Conservation (phyloP, 495 filamentous ascomycete species). For the Bacidia gigantensis region DNA sequence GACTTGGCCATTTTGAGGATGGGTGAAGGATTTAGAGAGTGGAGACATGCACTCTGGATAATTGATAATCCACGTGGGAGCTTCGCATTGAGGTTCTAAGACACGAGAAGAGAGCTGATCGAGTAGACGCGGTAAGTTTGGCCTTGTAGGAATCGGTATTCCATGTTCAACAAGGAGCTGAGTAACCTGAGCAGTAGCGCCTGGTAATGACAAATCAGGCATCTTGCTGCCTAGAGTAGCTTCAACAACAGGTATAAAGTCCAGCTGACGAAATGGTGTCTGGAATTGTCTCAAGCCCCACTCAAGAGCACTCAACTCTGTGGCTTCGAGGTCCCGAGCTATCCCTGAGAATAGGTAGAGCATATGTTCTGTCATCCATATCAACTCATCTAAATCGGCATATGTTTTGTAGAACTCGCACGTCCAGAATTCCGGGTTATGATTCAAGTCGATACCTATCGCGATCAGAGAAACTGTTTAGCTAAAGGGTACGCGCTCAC, state of each 20-base stretch:
- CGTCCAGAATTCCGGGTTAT: constrained; percentile 93
- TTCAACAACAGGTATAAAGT: constrained; percentile 75
- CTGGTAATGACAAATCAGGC: constrained; percentile 46
- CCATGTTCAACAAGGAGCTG: constrained; percentile 42
- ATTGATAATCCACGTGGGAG: constrained; percentile 80
- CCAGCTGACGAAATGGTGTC: constrained; percentile 48
- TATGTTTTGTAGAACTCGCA: constrained; percentile 94
- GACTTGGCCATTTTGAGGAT: constrained; percentile 45
- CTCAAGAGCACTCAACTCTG: constrained; percentile 33
- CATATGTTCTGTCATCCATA: constrained; percentile 56
- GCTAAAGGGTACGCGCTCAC: constrained; percentile 25
- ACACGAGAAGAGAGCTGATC: constrained; percentile 66
- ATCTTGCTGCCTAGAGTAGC: constrained; percentile 44
- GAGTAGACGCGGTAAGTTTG: constrained; percentile 66
- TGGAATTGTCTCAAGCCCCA: constrained; percentile 43
- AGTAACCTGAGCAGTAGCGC: constrained; percentile 42
- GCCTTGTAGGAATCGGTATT: constrained; percentile 35
- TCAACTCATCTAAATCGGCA: constrained; percentile 62
- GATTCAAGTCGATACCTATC: constrained; percentile 64
- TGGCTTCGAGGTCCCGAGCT: constrained; percentile 35
- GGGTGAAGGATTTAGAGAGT: constrained; percentile 69
- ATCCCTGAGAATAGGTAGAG: constrained; percentile 43
- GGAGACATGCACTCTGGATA: constrained; percentile 87
- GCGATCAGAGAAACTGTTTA: constrained; percentile 5
- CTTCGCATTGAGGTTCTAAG: constrained; percentile 55